phyloP scores from a whole-genome alignment of 257 asterid species.

The Nicotiana obtusifolia region DNA sequence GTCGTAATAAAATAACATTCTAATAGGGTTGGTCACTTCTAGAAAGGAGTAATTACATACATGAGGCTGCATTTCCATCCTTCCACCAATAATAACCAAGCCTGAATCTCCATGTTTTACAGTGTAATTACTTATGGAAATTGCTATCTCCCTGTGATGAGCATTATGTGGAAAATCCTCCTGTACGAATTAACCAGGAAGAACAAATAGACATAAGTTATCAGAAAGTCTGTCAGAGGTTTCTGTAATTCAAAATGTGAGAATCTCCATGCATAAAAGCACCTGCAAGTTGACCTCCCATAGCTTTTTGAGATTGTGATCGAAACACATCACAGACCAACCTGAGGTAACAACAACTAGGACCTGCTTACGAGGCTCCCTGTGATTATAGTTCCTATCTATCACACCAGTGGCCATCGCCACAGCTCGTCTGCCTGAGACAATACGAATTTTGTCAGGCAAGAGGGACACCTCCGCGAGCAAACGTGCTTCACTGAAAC shows the following conservation, averaged over 20 bases:
- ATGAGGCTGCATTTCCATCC: conserved; percentile 98
- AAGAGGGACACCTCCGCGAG: conserved; percentile 74
- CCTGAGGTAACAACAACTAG: conserved; percentile 93
- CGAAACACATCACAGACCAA: conserved; percentile 96
- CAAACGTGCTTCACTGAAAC: conserved; percentile 84
- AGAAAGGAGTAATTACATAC: conserved; percentile 39
- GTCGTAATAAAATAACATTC: neutral
- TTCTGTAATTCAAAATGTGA: neutral
- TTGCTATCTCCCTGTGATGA: conserved; percentile 87
- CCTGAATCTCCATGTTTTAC: conserved; percentile 91
- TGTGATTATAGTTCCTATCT: conserved; percentile 56
- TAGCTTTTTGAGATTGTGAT: conserved; percentile 91
- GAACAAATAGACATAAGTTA: conserved; percentile 6
- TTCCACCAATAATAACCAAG: conserved; percentile 87
- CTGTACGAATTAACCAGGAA: conserved; percentile 34
- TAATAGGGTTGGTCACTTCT: neutral
- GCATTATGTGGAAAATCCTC: conserved; percentile 97
- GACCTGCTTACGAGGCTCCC: conserved; percentile 79
- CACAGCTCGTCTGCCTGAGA: conserved; percentile 91
- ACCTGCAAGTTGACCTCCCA: conserved; percentile 98
- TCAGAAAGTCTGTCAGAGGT: neutral
- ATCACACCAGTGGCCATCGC: conserved; percentile 94
- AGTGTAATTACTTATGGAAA: conserved; percentile 87
- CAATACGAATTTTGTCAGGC: conserved; percentile 86
- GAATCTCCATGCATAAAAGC: neutral